Percentiles rank a stretch among this genome's conserved stretches.
phyloP scores from a whole-genome alignment of 2,329 filamentous ascomycete genomes.

The Massarina eburnea region DNA sequence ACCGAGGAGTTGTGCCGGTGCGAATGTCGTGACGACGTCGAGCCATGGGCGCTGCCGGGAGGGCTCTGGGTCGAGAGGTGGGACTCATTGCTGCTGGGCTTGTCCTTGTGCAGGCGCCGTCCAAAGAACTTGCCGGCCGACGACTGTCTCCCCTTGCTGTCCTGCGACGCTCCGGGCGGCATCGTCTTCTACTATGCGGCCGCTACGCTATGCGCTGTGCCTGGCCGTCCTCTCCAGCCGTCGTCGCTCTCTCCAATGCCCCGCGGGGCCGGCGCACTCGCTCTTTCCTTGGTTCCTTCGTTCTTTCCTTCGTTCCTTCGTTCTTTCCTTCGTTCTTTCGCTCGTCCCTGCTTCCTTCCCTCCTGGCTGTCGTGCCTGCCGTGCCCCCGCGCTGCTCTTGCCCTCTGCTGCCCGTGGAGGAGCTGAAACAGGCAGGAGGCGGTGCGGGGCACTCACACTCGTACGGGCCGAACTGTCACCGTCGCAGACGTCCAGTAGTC shows the following conservation, averaged over 20 bases:
- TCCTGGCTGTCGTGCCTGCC: too few relatives aligned
- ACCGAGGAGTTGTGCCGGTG: conserved; percentile 47
- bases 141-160: conserved; percentile 63
- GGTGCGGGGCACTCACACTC: background rate
- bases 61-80: conserved; percentile 61
- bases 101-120: conserved; percentile 66
- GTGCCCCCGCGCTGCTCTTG: too few relatives aligned
- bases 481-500: background rate
- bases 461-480: too few relatives aligned
- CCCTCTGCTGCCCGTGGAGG: too few relatives aligned
- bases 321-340: background rate
- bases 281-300: too few relatives aligned
- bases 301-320: background rate
- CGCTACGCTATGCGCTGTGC: conserved; percentile 11
- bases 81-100: conserved; percentile 57
- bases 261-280: too few relatives aligned
- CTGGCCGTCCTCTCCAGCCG: too few relatives aligned
- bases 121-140: conserved; percentile 86
- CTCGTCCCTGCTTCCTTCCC: too few relatives aligned
- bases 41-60: conserved; percentile 62
- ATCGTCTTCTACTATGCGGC: conserved; percentile 39
- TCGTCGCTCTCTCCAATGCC: too few relatives aligned
- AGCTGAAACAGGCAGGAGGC: background rate
- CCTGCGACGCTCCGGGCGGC: conserved; percentile 61
- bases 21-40: conserved; percentile 70